Evolutionary conservation across 495 filamentous ascomycete genomes (phyloP), one percentile per base, ranked within the genome.

Genomic region (Neurospora africana): DNA sequence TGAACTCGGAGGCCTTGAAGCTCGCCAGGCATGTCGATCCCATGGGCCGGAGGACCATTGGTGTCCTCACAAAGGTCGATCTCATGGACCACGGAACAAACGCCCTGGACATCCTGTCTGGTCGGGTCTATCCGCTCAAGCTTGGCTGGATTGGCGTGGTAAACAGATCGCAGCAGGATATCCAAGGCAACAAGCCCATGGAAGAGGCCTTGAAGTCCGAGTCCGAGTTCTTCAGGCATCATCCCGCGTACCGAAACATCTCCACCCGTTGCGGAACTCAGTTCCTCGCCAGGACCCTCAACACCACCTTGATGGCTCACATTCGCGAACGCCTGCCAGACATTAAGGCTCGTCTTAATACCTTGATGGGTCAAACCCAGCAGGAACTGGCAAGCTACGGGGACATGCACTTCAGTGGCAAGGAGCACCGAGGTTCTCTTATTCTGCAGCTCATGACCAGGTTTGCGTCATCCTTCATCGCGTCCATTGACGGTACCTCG

Each of bases 51-150:
- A 89, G 95, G 80, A 99, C 95, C 10, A 98, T 99, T 76, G 95
- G 95, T 61, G 96, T 99, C 67, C 87, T 99, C 71, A 98, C 95
- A 21, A 99, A 99, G 82, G 86, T 98, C 75, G 95, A 99, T 80
- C 85, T 99, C 41, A 99, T 99, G 95, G 95, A 99, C 78, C 95
- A 99, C 79, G 95, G 95, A 53, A 99, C 95, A 69, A 99, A 99
- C 79, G 96, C 95, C 4, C 85, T 99, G 74, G 95, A 99, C 76
- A 98, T 99, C 74, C 87, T 99, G 40, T 96, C 94, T 13, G 95
- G 95, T 1, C 89, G 95, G 30, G 95, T 99, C 4, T 99, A 99
- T 80, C 95, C 95, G 17, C 80, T 99, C 72, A 99, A 99, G 81
- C 87, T 99, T 53, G 95, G 95, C 13, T 99, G 98, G 79, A 98